Evolutionary conservation across 371 early-diverging fungal genomes (phyloP).

Genomic region (Haplosporangium sp.): DNA sequence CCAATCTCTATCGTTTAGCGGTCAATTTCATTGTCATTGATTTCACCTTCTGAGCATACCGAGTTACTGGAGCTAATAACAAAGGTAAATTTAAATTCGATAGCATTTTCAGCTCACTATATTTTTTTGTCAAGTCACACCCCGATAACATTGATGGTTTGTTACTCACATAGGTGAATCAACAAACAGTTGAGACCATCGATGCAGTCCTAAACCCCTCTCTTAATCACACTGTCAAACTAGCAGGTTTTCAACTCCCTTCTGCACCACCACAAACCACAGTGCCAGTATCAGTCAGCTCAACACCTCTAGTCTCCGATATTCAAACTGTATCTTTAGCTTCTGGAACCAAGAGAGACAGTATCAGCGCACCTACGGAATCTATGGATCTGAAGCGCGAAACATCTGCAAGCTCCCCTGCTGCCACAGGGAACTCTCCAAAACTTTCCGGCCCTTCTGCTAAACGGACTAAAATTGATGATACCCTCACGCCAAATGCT

Average conservation of each 20-base stretch:
- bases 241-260: constrained; percentile 72
- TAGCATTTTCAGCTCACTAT: not conserved
- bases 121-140: not conserved
- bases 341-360: constrained; percentile 18
- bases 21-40: constrained; percentile 37
- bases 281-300: constrained; percentile 10
- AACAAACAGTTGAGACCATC: constrained; percentile 56
- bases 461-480: constrained; percentile 43
- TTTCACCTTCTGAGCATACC: constrained; percentile 58
- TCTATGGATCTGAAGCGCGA: constrained; percentile 46
- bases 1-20: constrained; percentile 14
- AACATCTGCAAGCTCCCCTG: constrained; percentile 43
- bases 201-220: constrained; percentile 57
- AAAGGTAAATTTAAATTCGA: constrained; percentile 24
- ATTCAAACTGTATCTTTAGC: not conserved
- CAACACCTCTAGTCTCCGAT: not conserved
- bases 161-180: constrained; percentile 54
- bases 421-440: constrained; percentile 45
- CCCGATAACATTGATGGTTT: not conserved
- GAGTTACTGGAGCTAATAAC: constrained; percentile 40
- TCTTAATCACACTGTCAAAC: constrained; percentile 61
- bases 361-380: constrained; percentile 14
- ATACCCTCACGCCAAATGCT: constrained; percentile 7
- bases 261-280: constrained; percentile 22
- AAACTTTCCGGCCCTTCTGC: constrained; percentile 33